These are phyloP conservation scores for Cutaneotrichosporon curvatum DNA, from an alignment of 1,284 basidiomycete species.

Conservation along the genomic window DNA sequence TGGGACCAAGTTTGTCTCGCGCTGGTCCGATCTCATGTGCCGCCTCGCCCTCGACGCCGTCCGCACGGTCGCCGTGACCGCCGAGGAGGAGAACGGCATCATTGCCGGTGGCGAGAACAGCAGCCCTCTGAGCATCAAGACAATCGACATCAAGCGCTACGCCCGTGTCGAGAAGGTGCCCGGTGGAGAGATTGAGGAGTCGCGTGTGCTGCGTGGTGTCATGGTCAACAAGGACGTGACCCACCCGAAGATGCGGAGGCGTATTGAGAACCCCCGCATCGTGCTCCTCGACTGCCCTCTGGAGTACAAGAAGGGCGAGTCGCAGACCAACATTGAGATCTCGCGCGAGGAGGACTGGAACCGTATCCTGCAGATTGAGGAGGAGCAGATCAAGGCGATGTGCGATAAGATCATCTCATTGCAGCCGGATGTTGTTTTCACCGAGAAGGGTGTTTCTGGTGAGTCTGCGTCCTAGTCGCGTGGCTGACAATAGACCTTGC, in stretches of 20 bases:
- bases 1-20: conserved; percentile 95
- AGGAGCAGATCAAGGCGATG: conserved; percentile 89
- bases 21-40: conserved; percentile 98
- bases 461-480: conserved; percentile 15
- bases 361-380: conserved; percentile 87
- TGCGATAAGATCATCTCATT: conserved; percentile 84
- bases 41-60: conserved; percentile 87
- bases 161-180: conserved; percentile 96
- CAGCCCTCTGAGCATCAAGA: conserved; percentile 55
- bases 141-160: conserved; percentile 96
- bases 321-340: conserved; percentile 98
- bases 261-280: conserved; percentile 85
- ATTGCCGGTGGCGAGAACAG: conserved; percentile 46
- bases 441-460: conserved; percentile 97
- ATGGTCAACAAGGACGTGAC: conserved; percentile 99
- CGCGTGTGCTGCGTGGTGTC: conserved; percentile 77
- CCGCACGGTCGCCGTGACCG: conserved; percentile 62
- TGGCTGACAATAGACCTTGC: conserved; percentile 66
- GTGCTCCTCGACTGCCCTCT: conserved; percentile 90
- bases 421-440: conserved; percentile 91
- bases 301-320: conserved; percentile 99
- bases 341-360: conserved; percentile 91
- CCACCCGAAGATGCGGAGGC: conserved; percentile 90
- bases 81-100: conserved; percentile 45
- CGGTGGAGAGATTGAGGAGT: conserved; percentile 94